Conservation (phyloP, 2,329 filamentous ascomycete genomes). For the Fusarium musae region DNA sequence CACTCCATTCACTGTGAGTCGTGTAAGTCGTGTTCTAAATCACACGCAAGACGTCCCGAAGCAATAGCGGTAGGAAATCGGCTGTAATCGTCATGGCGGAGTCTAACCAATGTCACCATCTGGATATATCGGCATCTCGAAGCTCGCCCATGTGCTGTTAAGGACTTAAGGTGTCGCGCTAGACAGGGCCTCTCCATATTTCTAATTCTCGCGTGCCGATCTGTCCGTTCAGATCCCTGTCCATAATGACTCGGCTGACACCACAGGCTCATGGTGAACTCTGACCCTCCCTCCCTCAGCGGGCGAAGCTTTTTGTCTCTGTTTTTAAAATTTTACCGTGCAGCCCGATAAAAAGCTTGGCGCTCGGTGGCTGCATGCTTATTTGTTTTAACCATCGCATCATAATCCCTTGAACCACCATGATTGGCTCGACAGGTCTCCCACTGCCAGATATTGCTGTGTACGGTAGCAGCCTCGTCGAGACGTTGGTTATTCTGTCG, state of each 20-base stretch:
- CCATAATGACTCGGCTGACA: constrained; percentile 35
- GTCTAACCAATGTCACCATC: constrained; percentile 17
- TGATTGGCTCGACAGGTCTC: constrained; percentile 18
- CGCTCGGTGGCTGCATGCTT: constrained; percentile 45
- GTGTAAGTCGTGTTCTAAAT: constrained; percentile 4
- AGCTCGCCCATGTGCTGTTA: constrained; percentile 14
- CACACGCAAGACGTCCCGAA: not conserved
- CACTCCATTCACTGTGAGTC: not conserved
- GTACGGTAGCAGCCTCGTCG: not conserved
- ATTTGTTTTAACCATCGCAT: constrained; percentile 27
- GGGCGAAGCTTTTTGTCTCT: constrained; percentile 42
- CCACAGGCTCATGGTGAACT: constrained; percentile 26
- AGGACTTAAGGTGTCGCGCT: constrained; percentile 31
- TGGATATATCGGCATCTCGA: constrained; percentile 46
- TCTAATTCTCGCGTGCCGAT: constrained; percentile 44
- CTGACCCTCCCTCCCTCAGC: constrained; percentile 17
- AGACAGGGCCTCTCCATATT: constrained; percentile 42
- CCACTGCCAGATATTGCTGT: not conserved
- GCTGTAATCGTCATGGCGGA: constrained; percentile 36
- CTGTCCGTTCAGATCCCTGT: constrained; percentile 40
- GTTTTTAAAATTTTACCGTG: constrained; percentile 41
- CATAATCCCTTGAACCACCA: constrained; percentile 12
- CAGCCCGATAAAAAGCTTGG: constrained; percentile 45
- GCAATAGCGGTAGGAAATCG: constrained; percentile 2
- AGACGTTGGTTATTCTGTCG: not conserved